Base-by-base conservation (phyloP, 768 basidiomycete species). In the Tulasnella sp. region DNA sequence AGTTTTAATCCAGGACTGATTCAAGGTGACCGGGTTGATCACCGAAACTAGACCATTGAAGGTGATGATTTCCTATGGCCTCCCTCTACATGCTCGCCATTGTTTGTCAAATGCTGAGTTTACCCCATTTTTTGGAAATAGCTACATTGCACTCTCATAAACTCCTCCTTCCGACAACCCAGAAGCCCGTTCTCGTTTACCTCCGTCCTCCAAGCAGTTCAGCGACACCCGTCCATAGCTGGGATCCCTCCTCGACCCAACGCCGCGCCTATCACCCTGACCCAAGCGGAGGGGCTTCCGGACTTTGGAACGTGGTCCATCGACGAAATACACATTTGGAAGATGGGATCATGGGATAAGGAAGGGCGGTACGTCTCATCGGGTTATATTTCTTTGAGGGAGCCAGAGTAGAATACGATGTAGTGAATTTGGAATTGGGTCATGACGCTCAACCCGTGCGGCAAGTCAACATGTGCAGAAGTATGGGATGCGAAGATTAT, bases 281-380 rank as follows among this genome's bases (percentile, higher is more conserved):
- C 29, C 4, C 46, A 49, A 27, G 57, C 30, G 4, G 54, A 19
- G 12, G 49, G 2, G 7, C 8, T n/a, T 19, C 29, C 51, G 31
- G 56, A 59, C 49, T 62, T 62, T 43, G 61, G 61, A 2, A 59
- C 49, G n/a, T 62, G 56, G 58, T 19, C 11, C 10, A 46, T 62
- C 29, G 45, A 34, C 10, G 11, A 49, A 15, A 54, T 62, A 21
- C 56, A 62, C 29, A 25, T 62, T 4, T 59, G 61, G 22, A 51
- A 43, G 29, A 58, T 62, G 61, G 56, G 61, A 1, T 56, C 53
- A 10, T 31, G 49, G 42, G 61, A 62, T 62, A 25, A 46, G 56
- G 56, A 62, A 48, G 56, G 56, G 15, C 31, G 57, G 42, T 62
- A 59, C 44, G 57, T 62, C 24, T 59, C 56, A 11, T 3, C 51